Percentiles rank a stretch among this genome's conserved stretches.
phyloP scores from a whole-genome alignment of 192 early-diverging fungal species.

The Mortierella alpina region DNA sequence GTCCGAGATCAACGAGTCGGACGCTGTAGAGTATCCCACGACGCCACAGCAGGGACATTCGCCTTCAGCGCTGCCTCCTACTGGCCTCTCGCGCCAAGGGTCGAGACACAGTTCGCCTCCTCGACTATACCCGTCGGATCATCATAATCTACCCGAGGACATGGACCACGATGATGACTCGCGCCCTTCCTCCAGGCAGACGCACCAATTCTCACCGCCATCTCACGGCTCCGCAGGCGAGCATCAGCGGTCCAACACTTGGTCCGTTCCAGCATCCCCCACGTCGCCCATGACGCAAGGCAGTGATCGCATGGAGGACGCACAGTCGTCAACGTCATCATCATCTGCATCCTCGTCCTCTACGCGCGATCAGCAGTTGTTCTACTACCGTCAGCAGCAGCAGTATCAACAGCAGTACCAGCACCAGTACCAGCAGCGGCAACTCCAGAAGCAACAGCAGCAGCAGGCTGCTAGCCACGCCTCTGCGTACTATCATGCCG shows the following conservation, averaged over 20 bases:
- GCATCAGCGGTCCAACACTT: constrained; percentile 5
- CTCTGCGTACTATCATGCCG: constrained; percentile 16
- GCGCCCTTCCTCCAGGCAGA: constrained; percentile 1
- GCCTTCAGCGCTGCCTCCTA: neutral
- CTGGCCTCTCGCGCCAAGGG: constrained; percentile 1
- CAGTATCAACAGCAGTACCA: constrained; percentile 45
- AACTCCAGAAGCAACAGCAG: constrained; percentile 19
- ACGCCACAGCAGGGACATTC: constrained; percentile 8
- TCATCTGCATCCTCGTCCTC: neutral
- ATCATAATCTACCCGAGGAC: constrained; percentile 1
- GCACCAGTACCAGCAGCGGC: constrained; percentile 21
- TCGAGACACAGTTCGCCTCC: constrained; percentile 24
- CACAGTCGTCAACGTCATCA: neutral
- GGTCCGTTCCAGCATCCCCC: constrained; percentile 28
- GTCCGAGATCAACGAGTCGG: constrained; percentile 8
- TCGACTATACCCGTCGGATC: neutral
- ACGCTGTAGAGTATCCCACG: constrained; percentile 1
- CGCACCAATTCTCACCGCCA: constrained; percentile 8
- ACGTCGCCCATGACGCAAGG: constrained; percentile 38
- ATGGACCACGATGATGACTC: constrained; percentile 27
- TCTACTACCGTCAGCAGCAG: constrained; percentile 41
- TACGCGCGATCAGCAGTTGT: constrained; percentile 30
- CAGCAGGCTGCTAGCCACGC: constrained; percentile 16
- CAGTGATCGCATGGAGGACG: constrained; percentile 29
- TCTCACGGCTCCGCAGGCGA: constrained; percentile 1